Evolutionary conservation across 768 basidiomycete genomes (phyloP), one percentile per base, ranked within the genome.

Genomic region (Hydnum rufescens): DNA sequence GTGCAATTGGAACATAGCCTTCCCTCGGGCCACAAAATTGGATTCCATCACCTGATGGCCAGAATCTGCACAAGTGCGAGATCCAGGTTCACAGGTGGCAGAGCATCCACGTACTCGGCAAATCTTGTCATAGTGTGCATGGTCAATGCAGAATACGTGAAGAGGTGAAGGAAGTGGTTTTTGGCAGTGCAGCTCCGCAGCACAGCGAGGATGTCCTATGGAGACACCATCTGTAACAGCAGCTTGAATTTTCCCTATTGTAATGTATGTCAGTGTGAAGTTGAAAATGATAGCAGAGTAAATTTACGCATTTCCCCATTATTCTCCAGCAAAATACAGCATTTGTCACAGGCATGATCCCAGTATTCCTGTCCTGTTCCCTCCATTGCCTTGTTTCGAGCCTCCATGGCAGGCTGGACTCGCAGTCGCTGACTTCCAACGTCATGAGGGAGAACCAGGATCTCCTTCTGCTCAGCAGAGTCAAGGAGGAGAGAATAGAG

Each of bases 161-260:
- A 47, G 51, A 19, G 13, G 29, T 47, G 3, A n/a, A 22, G 4
- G 16, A 13, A 65, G 55, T 13, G 60, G 54, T 3, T 44, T 51
- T 2, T 57, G 44, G 54, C 66, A 67, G 36, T 65, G n/a, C n/a
- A n/a, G 57, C 36, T 64, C 63, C 2, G 60, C 58, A 16, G 48
- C 55, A 51, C 66, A 68, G 36, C 63, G 62, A 0, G 62, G 62
- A 49, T 60, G 62, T 4, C 65, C 66, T 48, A 68, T 58, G 5
- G 60, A 60, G 25, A 67, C 57, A 3, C 65, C 64, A 59, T 67
- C 65, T 16, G 59, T 62, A 13, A 65, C 61, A 0, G 55, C 55
- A 4, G 60, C 52, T 5, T 32, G 29, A 4, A 53, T 26, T 46
- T 5, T 46, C 19, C 5, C 39, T 32, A 43, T 23, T 25, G 5